Percentiles rank a stretch among this genome's conserved stretches.
Conservation (phyloP, 139 green algal species). For the Coelastrella sp. region DNA sequence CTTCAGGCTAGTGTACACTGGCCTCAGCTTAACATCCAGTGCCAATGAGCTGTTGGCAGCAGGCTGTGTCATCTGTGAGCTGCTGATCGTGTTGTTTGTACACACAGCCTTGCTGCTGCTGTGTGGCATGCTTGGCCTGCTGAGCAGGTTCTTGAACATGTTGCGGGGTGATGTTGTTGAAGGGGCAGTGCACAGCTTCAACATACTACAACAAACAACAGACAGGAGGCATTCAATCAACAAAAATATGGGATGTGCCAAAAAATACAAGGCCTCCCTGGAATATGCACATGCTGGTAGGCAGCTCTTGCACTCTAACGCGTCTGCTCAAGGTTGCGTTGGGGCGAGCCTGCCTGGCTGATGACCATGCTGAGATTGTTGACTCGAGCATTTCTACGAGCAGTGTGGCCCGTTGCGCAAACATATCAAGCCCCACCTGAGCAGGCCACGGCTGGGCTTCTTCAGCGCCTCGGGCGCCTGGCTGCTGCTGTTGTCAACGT, state of each 20-base stretch:
- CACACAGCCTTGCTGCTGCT: neutral
- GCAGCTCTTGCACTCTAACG: too few relatives aligned
- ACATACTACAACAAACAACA: neutral
- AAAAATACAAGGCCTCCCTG: too few relatives aligned
- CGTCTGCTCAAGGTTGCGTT: too few relatives aligned
- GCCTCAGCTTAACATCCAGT: neutral
- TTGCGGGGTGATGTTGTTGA: neutral
- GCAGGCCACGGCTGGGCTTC: neutral
- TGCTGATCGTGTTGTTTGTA: too few relatives aligned
- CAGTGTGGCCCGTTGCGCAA: neutral
- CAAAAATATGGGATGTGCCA: too few relatives aligned
- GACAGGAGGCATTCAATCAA: too few relatives aligned
- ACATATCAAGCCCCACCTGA: neutral
- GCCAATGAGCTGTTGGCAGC: neutral
- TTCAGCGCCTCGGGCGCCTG: neutral
- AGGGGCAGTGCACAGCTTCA: neutral
- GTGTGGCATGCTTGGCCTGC: neutral
- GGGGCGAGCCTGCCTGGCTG: too few relatives aligned
- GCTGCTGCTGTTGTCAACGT: neutral
- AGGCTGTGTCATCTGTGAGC: neutral
- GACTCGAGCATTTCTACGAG: too few relatives aligned
- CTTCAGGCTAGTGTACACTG: neutral
- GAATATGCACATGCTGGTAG: too few relatives aligned
- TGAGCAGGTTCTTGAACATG: conserved; percentile 25
- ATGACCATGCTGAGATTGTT: too few relatives aligned